These are phyloP conservation scores for Sporothrix schenckii DNA, from an alignment of 2,329 filamentous ascomycete species.

Conservation along the genomic window DNA sequence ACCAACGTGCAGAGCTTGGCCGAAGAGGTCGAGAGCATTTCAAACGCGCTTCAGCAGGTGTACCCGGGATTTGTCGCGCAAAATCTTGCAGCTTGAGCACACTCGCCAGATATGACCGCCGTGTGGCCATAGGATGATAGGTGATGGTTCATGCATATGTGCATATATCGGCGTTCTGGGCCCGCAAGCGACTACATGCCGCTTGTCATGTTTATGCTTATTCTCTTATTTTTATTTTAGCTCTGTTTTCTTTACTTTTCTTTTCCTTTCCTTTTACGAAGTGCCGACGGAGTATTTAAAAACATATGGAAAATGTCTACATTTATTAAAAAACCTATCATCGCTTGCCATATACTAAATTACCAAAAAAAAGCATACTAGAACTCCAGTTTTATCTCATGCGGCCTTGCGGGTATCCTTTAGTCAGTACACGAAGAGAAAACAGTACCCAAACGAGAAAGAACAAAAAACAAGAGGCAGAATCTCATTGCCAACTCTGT, in stretches of 20 bases:
- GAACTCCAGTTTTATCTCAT: slow-evolving; percentile 8
- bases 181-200: not conserved
- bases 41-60: slow-evolving; percentile 76
- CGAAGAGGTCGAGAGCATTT: slow-evolving; percentile 79
- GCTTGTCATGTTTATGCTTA: not conserved
- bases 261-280: not conserved
- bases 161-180: slow-evolving; percentile 10
- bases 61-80: slow-evolving; percentile 62
- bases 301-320: not conserved
- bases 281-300: not conserved
- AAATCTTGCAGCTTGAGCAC: slow-evolving; percentile 19
- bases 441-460: not conserved
- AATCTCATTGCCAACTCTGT: not conserved
- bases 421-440: not conserved
- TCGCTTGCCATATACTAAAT: not conserved
- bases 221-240: not conserved
- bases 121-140: not conserved
- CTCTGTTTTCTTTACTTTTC: not conserved
- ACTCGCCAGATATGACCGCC: not conserved
- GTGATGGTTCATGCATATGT: not conserved
- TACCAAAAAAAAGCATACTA: not conserved
- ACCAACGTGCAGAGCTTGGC: slow-evolving; percentile 81
- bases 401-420: slow-evolving; percentile 24
- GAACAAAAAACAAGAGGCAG: not conserved
- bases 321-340: not conserved